A percentile compares a stretch with the other conserved stretches of the same genome.
These are phyloP conservation scores for Mycena maculata DNA, from an alignment of 768 basidiomycete genomes.

Conservation along the genomic window DNA sequence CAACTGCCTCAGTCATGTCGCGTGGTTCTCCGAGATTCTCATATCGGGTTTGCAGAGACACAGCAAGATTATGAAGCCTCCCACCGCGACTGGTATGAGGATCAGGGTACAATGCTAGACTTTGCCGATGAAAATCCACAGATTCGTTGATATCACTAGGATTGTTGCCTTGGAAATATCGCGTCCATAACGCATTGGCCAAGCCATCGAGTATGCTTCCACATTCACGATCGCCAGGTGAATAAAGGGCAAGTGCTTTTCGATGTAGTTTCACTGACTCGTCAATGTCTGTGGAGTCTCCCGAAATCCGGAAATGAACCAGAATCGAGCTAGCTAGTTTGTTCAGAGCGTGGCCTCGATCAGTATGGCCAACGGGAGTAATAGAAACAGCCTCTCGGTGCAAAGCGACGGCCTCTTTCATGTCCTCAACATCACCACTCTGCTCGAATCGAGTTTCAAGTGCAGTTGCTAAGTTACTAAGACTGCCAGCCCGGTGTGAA, in stretches of 20 bases:
- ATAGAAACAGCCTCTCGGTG: slow-evolving; percentile 6
- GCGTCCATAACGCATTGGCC: neutral
- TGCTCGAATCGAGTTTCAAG: slow-evolving; percentile 3
- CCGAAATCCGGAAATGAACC: neutral
- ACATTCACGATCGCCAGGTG: neutral
- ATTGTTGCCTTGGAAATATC: neutral
- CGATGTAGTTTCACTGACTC: slow-evolving; percentile 12
- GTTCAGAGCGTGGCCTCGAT: slow-evolving; percentile 5
- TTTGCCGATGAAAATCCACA: slow-evolving; percentile 1
- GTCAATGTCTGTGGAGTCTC: slow-evolving; percentile 7
- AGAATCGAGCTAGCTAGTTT: neutral
- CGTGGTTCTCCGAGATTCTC: neutral
- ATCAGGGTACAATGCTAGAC: neutral
- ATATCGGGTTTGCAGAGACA: slow-evolving; percentile 6
- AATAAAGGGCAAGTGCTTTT: slow-evolving; percentile 6
- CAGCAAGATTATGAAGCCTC: slow-evolving; percentile 12
- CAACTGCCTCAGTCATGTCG: slow-evolving; percentile 7
- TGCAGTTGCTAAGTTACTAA: slow-evolving; percentile 7
- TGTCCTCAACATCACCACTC: slow-evolving; percentile 7
- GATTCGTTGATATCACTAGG: slow-evolving; percentile 11
- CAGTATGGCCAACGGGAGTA: neutral
- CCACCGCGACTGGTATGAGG: slow-evolving; percentile 5
- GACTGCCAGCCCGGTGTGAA: neutral
- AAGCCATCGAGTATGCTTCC: neutral
- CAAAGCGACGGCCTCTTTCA: slow-evolving; percentile 5